Conservation (phyloP, 192 early-diverging fungal genomes). For the Linnemannia zychae region DNA sequence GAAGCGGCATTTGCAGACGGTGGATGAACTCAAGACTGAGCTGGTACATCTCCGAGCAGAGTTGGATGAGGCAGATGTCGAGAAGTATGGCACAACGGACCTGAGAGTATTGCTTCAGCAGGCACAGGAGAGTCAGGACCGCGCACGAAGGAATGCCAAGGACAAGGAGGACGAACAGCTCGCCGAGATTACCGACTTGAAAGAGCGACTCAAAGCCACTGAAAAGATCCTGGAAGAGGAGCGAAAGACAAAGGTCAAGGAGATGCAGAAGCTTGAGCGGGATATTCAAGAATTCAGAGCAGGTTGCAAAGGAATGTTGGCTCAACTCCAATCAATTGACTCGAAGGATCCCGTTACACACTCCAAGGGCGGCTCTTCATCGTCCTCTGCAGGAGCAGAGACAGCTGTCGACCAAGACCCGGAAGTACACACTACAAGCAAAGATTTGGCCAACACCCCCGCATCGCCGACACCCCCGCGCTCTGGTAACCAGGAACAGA, state of each 20-base stretch:
- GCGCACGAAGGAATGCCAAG: neutral
- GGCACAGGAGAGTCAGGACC: slow-evolving; percentile 4
- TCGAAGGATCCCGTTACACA: neutral
- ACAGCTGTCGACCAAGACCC: slow-evolving; percentile 15
- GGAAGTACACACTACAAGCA: neutral
- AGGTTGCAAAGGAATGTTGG: slow-evolving; percentile 20
- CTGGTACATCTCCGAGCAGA: slow-evolving; percentile 10
- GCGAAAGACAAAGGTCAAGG: slow-evolving; percentile 24
- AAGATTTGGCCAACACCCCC: neutral
- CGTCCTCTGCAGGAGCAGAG: slow-evolving; percentile 25
- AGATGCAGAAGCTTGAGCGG: slow-evolving; percentile 25
- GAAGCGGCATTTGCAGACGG: slow-evolving; percentile 17
- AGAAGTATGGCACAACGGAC: slow-evolving; percentile 17
- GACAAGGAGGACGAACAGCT: slow-evolving; percentile 24
- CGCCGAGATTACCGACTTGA: slow-evolving; percentile 14
- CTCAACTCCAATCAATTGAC: neutral
- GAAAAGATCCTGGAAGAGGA: slow-evolving; percentile 17
- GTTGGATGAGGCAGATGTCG: slow-evolving; percentile 1
- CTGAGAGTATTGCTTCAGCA: slow-evolving; percentile 3
- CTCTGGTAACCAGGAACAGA: neutral
- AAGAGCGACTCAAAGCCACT: slow-evolving; percentile 7
- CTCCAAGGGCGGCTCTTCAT: slow-evolving; percentile 16
- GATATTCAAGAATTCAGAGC: slow-evolving; percentile 21
- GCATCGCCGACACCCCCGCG: neutral
- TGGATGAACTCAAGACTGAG: slow-evolving; percentile 18